These are phyloP conservation scores for Musa troglodytarum DNA, from an alignment of 176 grass and related monocot species.

Conservation along the genomic window DNA sequence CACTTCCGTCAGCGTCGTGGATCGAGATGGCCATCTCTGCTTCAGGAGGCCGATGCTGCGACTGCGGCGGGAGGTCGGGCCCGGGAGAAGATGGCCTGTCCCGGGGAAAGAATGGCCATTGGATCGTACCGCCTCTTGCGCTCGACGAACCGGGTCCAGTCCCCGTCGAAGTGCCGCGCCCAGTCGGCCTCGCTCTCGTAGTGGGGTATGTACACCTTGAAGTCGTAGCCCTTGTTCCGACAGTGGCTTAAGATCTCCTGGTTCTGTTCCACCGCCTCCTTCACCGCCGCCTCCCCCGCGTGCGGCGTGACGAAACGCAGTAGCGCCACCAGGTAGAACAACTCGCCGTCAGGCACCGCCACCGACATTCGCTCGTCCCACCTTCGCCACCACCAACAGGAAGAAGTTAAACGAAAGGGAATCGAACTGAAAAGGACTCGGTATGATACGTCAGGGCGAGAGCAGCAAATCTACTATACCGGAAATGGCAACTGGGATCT, in stretches of 20 bases:
- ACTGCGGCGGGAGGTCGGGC: background rate
- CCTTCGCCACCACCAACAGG: conserved; percentile 23
- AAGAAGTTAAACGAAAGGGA: conserved; percentile 9
- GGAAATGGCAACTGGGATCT: conserved; percentile 14
- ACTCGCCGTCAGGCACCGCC: conserved; percentile 51
- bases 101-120: conserved; percentile 59
- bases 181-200: conserved; percentile 49
- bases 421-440: no score
- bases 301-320: conserved; percentile 53
- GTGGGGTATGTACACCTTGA: conserved; percentile 79
- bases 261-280: conserved; percentile 72
- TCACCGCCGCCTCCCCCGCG: conserved; percentile 33
- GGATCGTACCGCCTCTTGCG: conserved; percentile 69
- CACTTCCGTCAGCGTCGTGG: background rate
- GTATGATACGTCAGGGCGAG: no score
- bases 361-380: conserved; percentile 82
- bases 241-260: conserved; percentile 38
- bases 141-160: conserved; percentile 57
- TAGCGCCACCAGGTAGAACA: conserved; percentile 96
- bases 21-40: background rate
- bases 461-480: background rate
- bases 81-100: conserved; percentile 73
- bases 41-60: background rate
- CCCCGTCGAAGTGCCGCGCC: conserved; percentile 56
- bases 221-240: conserved; percentile 63